phyloP scores from a whole-genome alignment of 371 early-diverging fungal genomes.

The Mortierella sp. region DNA sequence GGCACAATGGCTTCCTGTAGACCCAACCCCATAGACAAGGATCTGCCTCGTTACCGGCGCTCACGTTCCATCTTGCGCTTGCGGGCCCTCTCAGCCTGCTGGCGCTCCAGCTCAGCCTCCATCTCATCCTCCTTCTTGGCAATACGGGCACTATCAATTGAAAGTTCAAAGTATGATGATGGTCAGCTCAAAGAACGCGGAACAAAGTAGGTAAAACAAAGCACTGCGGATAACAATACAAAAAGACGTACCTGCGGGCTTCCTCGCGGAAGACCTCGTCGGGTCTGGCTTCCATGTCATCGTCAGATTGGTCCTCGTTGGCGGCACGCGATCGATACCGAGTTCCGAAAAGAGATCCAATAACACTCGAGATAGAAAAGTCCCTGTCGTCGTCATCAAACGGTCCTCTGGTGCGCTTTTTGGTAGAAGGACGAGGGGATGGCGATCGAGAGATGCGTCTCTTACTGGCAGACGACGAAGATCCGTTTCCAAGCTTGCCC shows the following conservation, averaged over 20 bases:
- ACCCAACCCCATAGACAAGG: neutral
- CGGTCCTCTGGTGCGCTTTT: constrained; percentile 50
- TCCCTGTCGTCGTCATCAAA: constrained; percentile 65
- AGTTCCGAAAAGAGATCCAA: constrained; percentile 63
- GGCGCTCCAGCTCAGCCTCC: constrained; percentile 69
- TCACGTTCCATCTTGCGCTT: constrained; percentile 62
- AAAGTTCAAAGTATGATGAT: constrained; percentile 7
- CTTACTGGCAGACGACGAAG: constrained; percentile 10
- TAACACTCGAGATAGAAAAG: constrained; percentile 63
- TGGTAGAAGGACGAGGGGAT: constrained; percentile 21
- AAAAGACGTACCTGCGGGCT: constrained; percentile 63
- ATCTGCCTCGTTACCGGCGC: neutral
- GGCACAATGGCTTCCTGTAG: neutral
- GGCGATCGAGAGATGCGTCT: constrained; percentile 19
- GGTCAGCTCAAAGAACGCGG: neutral
- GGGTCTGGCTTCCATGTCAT: constrained; percentile 75
- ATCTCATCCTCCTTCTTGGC: constrained; percentile 56
- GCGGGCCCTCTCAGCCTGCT: constrained; percentile 74
- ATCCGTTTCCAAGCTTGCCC: constrained; percentile 19
- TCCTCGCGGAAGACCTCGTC: constrained; percentile 71
- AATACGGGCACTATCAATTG: constrained; percentile 63
- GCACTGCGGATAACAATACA: neutral
- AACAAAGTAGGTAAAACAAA: neutral
- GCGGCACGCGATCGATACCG: constrained; percentile 57
- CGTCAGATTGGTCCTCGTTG: constrained; percentile 68